Evolutionary conservation across 768 basidiomycete genomes (phyloP), one percentile per base, ranked within the genome.

Genomic region (Lyophyllum shimeji): DNA sequence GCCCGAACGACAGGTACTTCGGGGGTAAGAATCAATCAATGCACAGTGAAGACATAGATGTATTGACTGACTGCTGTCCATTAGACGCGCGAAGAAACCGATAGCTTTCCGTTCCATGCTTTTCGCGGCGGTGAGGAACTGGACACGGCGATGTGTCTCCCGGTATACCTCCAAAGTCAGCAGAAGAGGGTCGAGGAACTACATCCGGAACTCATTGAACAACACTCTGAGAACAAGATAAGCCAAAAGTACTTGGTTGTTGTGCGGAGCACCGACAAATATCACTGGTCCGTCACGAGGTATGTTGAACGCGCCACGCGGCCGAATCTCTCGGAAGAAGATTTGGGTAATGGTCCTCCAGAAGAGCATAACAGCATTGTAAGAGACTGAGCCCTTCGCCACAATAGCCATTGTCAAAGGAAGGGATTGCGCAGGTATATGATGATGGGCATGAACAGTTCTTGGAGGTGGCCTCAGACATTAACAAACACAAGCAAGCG

Each of bases 271-370:
- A 42, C 82, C 93, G 47, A 93, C 93, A 70, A 97, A 95, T 60
- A 98, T 92, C 52, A 96, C 84, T 2, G 96, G 91, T 0, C 94
- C 96, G 55, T 91, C 82, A 55, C 80, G 81, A 23, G 96, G 96
- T 56, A 98, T 92, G 69, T 97, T 92, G 81, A 90, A 98, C 31
- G 95, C 90, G 49, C 96, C 93, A 70, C 96, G 80, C 3, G 95
- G 92, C 56, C 96, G 82, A 64, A 98, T 87, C 74, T 98, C 96
- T 62, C 96, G 80, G 77, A 98, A 98, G 81, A 98, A 98, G 63
- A 98, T 86, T 73, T 90, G 90, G 60, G 90, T 93, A 55, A 96
- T 81, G 2, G 81, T 76, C 55, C 89, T 76, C 92, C 91, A 96
- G 73, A 96, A 93, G 46, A 90, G 68, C 70, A 96, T 84, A 39